Evolutionary conservation across 2,329 filamentous ascomycete genomes (phyloP), one percentile per base, ranked within the genome.

Genomic region (Rhinocladiella mackenziei): DNA sequence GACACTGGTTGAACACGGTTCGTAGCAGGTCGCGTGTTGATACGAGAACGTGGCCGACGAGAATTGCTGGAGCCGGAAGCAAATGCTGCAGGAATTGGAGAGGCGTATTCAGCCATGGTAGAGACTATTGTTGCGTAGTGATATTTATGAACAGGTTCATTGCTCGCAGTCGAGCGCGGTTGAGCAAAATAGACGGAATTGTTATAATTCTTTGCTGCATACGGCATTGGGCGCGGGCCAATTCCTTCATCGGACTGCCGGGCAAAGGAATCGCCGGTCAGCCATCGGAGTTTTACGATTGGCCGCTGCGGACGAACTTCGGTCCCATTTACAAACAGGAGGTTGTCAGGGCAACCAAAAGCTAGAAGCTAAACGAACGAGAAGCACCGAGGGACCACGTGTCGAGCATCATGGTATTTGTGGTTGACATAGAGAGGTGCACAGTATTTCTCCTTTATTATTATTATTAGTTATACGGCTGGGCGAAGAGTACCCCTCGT

Each of bases 31-130:
- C 51, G 51, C 33, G 51, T 48, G 25, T 39, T 62, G 46, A 63
- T 61, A 54, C 63, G 65, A 44, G 58, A 51, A n/a, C 60, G 58
- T 26, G 58, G 54, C 48, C 60, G 64, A 51, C 62, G 62, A 48
- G 61, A 60, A 28, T 62, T 57, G 48, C 57, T 60, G 56, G 56
- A 59, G 42, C 57, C 58, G 59, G 66, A 62, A 41, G 61, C 57
- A 36, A 65, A 58, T 35, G 62, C 61, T 31, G 63, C 55, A 22
- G 64, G 65, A 46, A 63, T 63, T 25, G 65, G 63, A 15, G 65
- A 69, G 45, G 60, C 59, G 58, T 54, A 50, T 25, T 53, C 43
- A 44, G 58, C 54, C 59, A 62, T 62, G 7, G 20, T 41, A 33
- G 26, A 33, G 20, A 39, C 39, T 45, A 46, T 43, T 25, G 42